These are phyloP conservation scores for Kandelia obovata DNA, from an alignment of 345 rosid genomes.

Conservation along the genomic window DNA sequence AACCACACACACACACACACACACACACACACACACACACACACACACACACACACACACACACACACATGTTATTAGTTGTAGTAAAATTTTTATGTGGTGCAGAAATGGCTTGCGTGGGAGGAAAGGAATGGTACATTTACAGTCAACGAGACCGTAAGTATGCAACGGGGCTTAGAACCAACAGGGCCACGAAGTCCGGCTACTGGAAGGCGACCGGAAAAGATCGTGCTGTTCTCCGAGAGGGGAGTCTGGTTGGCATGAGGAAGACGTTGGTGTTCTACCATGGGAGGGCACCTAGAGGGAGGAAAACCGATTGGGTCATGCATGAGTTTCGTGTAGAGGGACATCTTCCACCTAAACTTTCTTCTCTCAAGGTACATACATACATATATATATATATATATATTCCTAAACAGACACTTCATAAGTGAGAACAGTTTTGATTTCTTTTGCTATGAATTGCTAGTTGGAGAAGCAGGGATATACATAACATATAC, in stretches of 20 bases:
- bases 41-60: too few relatives aligned
- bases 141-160: slow-evolving; percentile 81
- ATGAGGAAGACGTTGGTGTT: slow-evolving; percentile 93
- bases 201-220: slow-evolving; percentile 99
- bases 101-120: slow-evolving; percentile 69
- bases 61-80: too few relatives aligned
- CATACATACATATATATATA: too few relatives aligned
- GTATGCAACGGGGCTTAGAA: slow-evolving; percentile 85
- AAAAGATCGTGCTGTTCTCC: slow-evolving; percentile 51
- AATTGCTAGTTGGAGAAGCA: too few relatives aligned
- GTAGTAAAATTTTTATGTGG: not conserved
- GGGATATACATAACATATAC: too few relatives aligned
- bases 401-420: not conserved
- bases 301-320: slow-evolving; percentile 76
- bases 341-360: slow-evolving; percentile 45
- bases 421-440: not conserved
- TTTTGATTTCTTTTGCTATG: not conserved
- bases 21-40: too few relatives aligned
- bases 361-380: slow-evolving; percentile 37
- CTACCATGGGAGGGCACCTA: slow-evolving; percentile 91
- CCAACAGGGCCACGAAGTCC: slow-evolving; percentile 73
- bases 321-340: slow-evolving; percentile 93
- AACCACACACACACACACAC: too few relatives aligned
- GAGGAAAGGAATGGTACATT: slow-evolving; percentile 88
- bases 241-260: slow-evolving; percentile 65